A percentile compares a stretch with the other conserved stretches of the same genome.
Evolutionary conservation across 805 yeast species (phyloP).

Genomic region (Starmerella stellata): DNA sequence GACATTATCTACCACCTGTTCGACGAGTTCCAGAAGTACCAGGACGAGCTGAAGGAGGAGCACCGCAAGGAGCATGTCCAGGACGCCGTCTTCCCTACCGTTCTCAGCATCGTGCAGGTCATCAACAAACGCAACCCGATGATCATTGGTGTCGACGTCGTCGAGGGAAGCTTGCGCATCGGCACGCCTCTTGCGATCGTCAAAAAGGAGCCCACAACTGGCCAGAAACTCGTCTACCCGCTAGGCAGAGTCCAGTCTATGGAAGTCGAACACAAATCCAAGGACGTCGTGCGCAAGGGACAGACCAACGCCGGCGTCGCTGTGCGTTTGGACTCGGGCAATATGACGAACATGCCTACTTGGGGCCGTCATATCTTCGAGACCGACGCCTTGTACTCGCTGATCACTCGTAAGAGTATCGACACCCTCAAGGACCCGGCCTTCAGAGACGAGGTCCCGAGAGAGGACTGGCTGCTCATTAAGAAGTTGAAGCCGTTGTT

Average conservation of each 20-base stretch:
- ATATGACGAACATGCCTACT: constrained; percentile 80
- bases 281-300: constrained; percentile 69
- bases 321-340: constrained; percentile 75
- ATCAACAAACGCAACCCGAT: constrained; percentile 97
- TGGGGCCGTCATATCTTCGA: constrained; percentile 99
- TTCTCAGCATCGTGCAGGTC: constrained; percentile 80
- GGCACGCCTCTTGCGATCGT: constrained; percentile 97
- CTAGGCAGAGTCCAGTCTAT: constrained; percentile 83
- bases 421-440: constrained; percentile 98
- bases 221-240: constrained; percentile 44
- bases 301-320: constrained; percentile 98
- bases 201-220: constrained; percentile 69
- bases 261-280: constrained; percentile 86
- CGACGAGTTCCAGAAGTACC: constrained; percentile 86
- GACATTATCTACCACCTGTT: constrained; percentile 92
- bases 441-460: constrained; percentile 79
- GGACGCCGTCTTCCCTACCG: constrained; percentile 89
- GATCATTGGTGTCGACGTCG: constrained; percentile 97
- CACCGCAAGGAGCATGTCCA: constrained; percentile 78
- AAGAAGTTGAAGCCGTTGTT: constrained; percentile 75
- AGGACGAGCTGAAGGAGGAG: constrained; percentile 66
- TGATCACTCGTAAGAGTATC: constrained; percentile 72
- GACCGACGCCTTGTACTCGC: constrained; percentile 73
- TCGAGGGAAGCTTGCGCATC: constrained; percentile 70
- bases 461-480: constrained; percentile 89